Evolutionary conservation across 2,329 filamentous ascomycete genomes (phyloP).

Genomic region (Beauveria scarabaeidicola): DNA sequence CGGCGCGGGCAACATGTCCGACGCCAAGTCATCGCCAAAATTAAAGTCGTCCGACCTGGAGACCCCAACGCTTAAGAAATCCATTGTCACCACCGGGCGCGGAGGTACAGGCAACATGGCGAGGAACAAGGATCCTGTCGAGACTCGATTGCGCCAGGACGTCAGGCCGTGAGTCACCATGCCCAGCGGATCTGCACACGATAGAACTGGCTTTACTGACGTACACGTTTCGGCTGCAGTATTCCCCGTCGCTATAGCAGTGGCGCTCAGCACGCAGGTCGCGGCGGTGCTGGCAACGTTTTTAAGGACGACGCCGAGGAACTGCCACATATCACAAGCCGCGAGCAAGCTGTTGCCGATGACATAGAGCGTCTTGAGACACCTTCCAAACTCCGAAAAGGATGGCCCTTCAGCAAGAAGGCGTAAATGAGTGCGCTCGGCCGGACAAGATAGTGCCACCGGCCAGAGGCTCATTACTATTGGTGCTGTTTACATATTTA

Average conservation of each 20-base stretch:
- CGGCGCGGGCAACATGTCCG: slow-evolving; percentile 66
- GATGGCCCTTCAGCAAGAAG: slow-evolving; percentile 43
- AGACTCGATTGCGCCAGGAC: slow-evolving; percentile 75
- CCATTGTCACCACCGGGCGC: slow-evolving; percentile 82
- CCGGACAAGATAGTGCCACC: background rate
- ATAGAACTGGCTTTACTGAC: slow-evolving; percentile 11
- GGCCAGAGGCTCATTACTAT: background rate
- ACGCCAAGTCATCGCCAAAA: slow-evolving; percentile 39
- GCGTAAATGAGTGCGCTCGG: slow-evolving; percentile 15
- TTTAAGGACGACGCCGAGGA: slow-evolving; percentile 34
- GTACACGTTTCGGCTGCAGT: slow-evolving; percentile 23
- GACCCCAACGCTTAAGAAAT: slow-evolving; percentile 74
- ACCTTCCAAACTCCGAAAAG: slow-evolving; percentile 24
- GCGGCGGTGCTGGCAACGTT: slow-evolving; percentile 68
- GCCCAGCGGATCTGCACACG: slow-evolving; percentile 13
- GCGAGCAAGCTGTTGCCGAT: slow-evolving; percentile 23
- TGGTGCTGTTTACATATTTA: background rate
- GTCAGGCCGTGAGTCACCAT: slow-evolving; percentile 55
- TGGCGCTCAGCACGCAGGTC: slow-evolving; percentile 58
- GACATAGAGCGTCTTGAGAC: slow-evolving; percentile 19
- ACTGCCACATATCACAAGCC: slow-evolving; percentile 23
- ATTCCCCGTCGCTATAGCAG: slow-evolving; percentile 47
- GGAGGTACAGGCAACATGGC: slow-evolving; percentile 88
- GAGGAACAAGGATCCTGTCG: slow-evolving; percentile 57
- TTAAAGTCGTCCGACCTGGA: slow-evolving; percentile 56